A percentile compares a stretch with the other conserved stretches of the same genome.
These are phyloP conservation scores for Trypanosoma brucei DNA, from an alignment of 208 protist species.

Conservation along the genomic window DNA sequence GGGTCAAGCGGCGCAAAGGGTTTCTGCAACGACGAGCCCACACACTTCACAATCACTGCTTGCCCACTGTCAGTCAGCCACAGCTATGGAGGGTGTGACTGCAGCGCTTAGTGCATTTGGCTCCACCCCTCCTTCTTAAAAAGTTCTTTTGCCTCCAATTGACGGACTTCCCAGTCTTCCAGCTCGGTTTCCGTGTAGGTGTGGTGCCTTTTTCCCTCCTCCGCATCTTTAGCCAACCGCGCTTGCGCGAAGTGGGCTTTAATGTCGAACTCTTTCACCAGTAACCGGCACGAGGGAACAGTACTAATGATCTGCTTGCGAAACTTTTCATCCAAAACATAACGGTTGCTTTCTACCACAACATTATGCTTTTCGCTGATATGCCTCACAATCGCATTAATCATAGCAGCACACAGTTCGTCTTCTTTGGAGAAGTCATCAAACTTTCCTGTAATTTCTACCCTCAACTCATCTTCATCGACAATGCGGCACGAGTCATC, in stretches of 20 bases:
- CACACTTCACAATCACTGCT: too few species aligned
- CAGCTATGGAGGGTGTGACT: too few species aligned
- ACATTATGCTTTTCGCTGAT: conserved; percentile 49
- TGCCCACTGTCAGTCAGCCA: too few species aligned
- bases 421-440: conserved; percentile 51
- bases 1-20: too few species aligned
- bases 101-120: not conserved
- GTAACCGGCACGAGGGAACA: conserved; percentile 36
- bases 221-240: conserved; percentile 50
- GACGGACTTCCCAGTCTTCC: conserved; percentile 35
- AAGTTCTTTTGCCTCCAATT: conserved; percentile 23
- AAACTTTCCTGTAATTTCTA: conserved; percentile 35
- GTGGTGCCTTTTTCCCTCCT: conserved; percentile 39
- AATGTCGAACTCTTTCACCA: conserved; percentile 58
- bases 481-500: conserved; percentile 56
- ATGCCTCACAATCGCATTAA: conserved; percentile 38
- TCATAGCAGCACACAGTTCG: conserved; percentile 48
- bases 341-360: conserved; percentile 62
- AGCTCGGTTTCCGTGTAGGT: conserved; percentile 40
- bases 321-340: conserved; percentile 49
- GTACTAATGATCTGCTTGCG: conserved; percentile 39
- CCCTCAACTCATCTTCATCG: conserved; percentile 42
- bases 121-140: conserved; percentile 71
- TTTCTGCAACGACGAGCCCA: too few species aligned
- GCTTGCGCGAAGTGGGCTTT: conserved; percentile 53